A percentile compares a stretch with the other conserved stretches of the same genome.
phyloP scores from a whole-genome alignment of 371 early-diverging fungal species.

The Circinella minor region DNA sequence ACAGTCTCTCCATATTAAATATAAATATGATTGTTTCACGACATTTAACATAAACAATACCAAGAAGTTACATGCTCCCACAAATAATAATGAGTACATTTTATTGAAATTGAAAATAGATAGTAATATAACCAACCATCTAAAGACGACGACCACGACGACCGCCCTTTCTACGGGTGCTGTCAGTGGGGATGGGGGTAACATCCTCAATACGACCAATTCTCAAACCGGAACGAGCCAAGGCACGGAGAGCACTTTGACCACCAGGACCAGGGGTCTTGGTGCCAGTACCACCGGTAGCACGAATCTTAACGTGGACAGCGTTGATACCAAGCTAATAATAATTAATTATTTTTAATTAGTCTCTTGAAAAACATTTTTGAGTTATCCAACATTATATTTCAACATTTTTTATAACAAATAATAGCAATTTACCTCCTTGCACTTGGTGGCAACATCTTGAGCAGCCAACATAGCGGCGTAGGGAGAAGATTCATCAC shows the following conservation, averaged over 20 bases:
- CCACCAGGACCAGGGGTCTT: slow-evolving; percentile 99
- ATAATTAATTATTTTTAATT: no score
- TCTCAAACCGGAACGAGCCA: slow-evolving; percentile 99
- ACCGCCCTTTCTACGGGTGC: slow-evolving; percentile 99
- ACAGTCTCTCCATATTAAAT: no score
- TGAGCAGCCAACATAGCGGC: slow-evolving; percentile 99
- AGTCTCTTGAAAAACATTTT: no score
- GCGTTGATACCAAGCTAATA: slow-evolving; percentile 95
- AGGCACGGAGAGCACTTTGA: slow-evolving; percentile 99
- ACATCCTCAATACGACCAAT: slow-evolving; percentile 95
- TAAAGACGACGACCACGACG: slow-evolving; percentile 99
- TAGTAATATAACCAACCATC: slow-evolving; percentile 19
- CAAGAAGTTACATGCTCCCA: neutral
- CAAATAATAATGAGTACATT: slow-evolving; percentile 4
- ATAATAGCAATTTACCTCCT: slow-evolving; percentile 62
- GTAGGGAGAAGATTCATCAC: slow-evolving; percentile 99
- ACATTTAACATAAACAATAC: no score
- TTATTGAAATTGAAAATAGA: slow-evolving; percentile 8
- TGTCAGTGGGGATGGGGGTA: slow-evolving; percentile 99
- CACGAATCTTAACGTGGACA: slow-evolving; percentile 99
- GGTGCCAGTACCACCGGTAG: slow-evolving; percentile 99
- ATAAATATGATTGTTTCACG: neutral
- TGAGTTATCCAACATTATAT: no score
- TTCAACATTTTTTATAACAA: no score
- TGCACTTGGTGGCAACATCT: slow-evolving; percentile 99